A percentile compares a stretch with the other conserved stretches of the same genome.
Conservation (phyloP, 2,329 filamentous ascomycete genomes). For the Aspergillus sp. region DNA sequence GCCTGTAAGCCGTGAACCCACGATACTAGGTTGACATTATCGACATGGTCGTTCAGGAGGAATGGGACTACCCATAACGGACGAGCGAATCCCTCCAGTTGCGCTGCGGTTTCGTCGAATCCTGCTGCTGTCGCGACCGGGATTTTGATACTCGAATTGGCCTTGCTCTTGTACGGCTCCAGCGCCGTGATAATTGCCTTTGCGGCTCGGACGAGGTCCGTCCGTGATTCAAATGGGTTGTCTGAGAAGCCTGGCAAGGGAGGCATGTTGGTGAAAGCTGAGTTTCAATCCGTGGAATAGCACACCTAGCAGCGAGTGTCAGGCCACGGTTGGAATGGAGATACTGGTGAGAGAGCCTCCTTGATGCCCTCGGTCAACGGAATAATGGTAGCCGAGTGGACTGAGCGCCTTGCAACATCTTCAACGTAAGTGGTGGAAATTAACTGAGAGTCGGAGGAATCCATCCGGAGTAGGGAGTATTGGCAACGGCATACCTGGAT, state of each 20-base stretch:
- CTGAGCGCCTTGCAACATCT: not conserved
- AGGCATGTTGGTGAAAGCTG: slow-evolving; percentile 8
- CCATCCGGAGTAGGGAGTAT: not conserved
- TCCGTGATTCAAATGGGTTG: slow-evolving; percentile 39
- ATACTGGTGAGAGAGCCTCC: too few relatives aligned
- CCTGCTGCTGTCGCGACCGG: slow-evolving; percentile 40
- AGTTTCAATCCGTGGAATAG: too few relatives aligned
- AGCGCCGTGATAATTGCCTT: slow-evolving; percentile 30
- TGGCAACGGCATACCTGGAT: not conserved
- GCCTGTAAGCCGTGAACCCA: slow-evolving; percentile 2
- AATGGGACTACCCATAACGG: slow-evolving; percentile 25
- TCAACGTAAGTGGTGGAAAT: not conserved
- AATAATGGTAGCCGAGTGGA: not conserved
- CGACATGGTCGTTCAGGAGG: slow-evolving; percentile 9
- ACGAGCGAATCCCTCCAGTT: slow-evolving; percentile 47
- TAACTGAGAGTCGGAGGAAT: not conserved
- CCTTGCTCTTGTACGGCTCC: slow-evolving; percentile 33
- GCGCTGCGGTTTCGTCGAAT: slow-evolving; percentile 48
- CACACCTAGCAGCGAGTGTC: too few relatives aligned
- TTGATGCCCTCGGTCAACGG: not conserved
- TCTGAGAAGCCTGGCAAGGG: slow-evolving; percentile 40
- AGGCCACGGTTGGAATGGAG: too few relatives aligned
- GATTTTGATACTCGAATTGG: slow-evolving; percentile 38
- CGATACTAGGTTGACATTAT: not conserved
- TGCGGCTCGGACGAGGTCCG: slow-evolving; percentile 37